A percentile compares a stretch with the other conserved stretches of the same genome.
Evolutionary conservation across 2,329 filamentous ascomycete genomes (phyloP).

Genomic region (Camillea tinctor): DNA sequence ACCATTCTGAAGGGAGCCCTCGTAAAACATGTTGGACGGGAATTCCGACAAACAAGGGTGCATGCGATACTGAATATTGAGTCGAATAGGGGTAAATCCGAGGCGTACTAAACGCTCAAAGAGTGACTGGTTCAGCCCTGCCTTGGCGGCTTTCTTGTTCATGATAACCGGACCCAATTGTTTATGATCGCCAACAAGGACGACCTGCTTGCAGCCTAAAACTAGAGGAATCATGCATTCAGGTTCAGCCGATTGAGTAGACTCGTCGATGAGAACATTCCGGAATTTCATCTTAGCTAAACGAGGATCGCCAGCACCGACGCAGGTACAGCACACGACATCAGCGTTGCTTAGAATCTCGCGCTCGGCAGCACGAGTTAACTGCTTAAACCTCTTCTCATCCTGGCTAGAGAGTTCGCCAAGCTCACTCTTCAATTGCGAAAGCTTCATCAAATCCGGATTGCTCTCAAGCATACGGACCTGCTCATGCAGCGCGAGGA

Average conservation of each 20-base stretch:
- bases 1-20: slow-evolving; percentile 94
- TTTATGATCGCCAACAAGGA: slow-evolving; percentile 97
- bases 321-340: slow-evolving; percentile 98
- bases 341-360: slow-evolving; percentile 95
- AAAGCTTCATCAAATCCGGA: slow-evolving; percentile 86
- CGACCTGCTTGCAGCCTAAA: slow-evolving; percentile 95
- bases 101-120: slow-evolving; percentile 95
- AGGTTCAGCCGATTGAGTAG: slow-evolving; percentile 94
- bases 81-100: slow-evolving; percentile 83
- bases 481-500: slow-evolving; percentile 92
- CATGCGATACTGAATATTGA: slow-evolving; percentile 99
- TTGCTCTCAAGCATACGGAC: slow-evolving; percentile 98
- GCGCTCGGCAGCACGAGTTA: slow-evolving; percentile 89
- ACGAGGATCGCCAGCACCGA: slow-evolving; percentile 93
- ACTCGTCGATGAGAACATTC: slow-evolving; percentile 96
- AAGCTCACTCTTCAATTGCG: slow-evolving; percentile 86
- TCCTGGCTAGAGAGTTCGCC: slow-evolving; percentile 93
- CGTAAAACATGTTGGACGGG: slow-evolving; percentile 99
- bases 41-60: slow-evolving; percentile 96
- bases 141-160: slow-evolving; percentile 99
- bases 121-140: slow-evolving; percentile 94
- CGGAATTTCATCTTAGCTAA: slow-evolving; percentile 97
- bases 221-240: slow-evolving; percentile 99
- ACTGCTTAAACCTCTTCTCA: slow-evolving; percentile 97
- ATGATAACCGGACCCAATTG: slow-evolving; percentile 98